Conservation (phyloP, 1,284 basidiomycete genomes). For the Inonotus hispidus region DNA sequence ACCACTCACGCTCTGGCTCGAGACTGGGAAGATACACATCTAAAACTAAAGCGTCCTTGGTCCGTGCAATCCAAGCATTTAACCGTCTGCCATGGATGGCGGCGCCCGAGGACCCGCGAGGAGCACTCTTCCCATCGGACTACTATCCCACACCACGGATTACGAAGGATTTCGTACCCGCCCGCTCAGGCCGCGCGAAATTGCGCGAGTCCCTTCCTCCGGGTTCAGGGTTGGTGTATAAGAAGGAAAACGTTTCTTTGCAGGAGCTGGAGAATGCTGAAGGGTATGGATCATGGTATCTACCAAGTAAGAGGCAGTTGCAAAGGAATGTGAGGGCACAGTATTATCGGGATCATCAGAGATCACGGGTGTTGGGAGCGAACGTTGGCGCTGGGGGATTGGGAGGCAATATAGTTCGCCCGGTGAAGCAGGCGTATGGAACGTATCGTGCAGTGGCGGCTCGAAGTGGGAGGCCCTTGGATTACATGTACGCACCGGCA, state of each 20-base stretch:
- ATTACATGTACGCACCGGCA: conserved; percentile 14
- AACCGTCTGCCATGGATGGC: conserved; percentile 15
- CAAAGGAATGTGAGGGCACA: background rate
- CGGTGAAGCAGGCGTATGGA: background rate
- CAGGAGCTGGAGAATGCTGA: background rate
- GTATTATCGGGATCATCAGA: background rate
- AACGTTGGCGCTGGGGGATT: background rate
- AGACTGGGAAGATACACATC: background rate
- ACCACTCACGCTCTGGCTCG: background rate
- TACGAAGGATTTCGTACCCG: conserved; percentile 4
- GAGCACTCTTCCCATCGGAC: background rate
- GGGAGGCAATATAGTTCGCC: background rate
- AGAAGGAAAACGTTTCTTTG: background rate
- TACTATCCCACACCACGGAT: conserved; percentile 3
- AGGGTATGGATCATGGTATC: conserved; percentile 7
- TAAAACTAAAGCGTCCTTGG: background rate
- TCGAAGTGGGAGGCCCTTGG: conserved; percentile 8
- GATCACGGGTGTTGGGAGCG: background rate
- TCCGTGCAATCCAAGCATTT: background rate
- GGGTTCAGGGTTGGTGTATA: background rate
- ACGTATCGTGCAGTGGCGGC: background rate
- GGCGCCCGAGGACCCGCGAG: background rate
- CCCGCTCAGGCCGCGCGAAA: background rate
- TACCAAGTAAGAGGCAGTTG: background rate
- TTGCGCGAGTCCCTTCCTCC: background rate